Base-by-base conservation (phyloP, 306 rosid species). In the Vicia villosa region DNA sequence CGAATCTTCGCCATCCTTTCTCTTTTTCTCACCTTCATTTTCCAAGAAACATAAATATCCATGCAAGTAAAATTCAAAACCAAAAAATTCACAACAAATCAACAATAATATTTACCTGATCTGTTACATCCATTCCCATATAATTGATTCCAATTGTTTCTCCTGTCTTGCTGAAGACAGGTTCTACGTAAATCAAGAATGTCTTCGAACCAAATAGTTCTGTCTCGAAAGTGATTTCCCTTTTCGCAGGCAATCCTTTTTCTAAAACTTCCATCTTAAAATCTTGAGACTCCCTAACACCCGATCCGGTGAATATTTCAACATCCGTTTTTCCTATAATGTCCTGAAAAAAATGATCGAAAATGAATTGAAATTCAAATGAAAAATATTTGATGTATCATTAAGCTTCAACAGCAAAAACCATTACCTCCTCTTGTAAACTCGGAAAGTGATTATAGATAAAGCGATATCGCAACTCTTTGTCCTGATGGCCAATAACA, bases 401-500 rank as follows among this genome's bases (percentile, higher is more conserved):
- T 22, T 22, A 67, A 84, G 82, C 74, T 61, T 69, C 68, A 55
- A 34, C 68, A 78, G 75, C 56, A 51, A 75, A 63, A 49, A 17
- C 49, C 77, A 55, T 83, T 89, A 94, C 99, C 88, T 94, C 95
- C 86, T 89, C 99, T 36, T 86, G 86, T 83, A 94, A 80, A 77
- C 91, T 91, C 41, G 99, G 97, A 78, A 87, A 94, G 77, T 94
- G 99, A 74, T 94, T 94, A 77, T 94, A 94, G 86, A 94, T 94
- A 69, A 94, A 94, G 72, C 97, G 95, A 73, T 94, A 91, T 0
- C 96, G 86, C 89, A 94, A 55, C 80, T 94, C 97, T 30, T 80
- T 89, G 75, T 94, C 99, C 96, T 94, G 99, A 83, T 94, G 97
- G 42, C 99, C 99, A 56, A 94, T 88, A 66, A 94, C 99, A 49